phyloP scores from a whole-genome alignment of 2,329 filamentous ascomycete species.

The Podosphaera fusca region DNA sequence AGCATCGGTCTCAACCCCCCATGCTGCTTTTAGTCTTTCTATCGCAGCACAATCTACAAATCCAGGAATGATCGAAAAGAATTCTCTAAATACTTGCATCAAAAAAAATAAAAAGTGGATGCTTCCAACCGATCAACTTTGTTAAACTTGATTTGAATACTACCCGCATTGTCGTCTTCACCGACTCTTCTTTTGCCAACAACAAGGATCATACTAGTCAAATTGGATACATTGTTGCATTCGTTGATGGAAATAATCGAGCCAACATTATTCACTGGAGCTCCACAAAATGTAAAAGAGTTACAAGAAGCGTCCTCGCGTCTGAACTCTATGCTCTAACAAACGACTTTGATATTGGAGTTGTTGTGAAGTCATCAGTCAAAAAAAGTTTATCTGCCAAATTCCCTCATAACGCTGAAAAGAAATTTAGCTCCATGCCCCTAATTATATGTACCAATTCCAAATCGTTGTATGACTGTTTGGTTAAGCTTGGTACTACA shows the following conservation, averaged over 20 bases:
- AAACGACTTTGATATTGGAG: not conserved
- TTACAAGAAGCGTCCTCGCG: not conserved
- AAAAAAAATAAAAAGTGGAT: not conserved
- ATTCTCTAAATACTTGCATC: not conserved
- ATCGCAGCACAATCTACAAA: not conserved
- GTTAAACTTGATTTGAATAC: not conserved
- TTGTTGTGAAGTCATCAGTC: not conserved
- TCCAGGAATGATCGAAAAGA: not conserved
- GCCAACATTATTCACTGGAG: not conserved
- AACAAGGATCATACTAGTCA: not conserved
- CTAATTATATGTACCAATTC: too few relatives aligned
- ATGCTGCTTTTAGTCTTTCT: not conserved
- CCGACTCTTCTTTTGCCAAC: not conserved
- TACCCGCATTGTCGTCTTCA: not conserved
- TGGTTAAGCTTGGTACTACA: too few relatives aligned
- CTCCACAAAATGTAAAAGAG: not conserved
- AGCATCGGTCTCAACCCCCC: not conserved
- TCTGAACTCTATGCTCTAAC: not conserved
- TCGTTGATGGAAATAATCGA: not conserved
- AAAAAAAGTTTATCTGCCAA: not conserved
- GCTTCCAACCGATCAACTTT: not conserved
- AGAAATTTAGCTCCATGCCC: too few relatives aligned
- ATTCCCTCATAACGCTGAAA: not conserved
- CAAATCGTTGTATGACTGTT: too few relatives aligned
- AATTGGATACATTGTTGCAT: not conserved